A percentile compares a stretch with the other conserved stretches of the same genome.
Evolutionary conservation across 2,329 filamentous ascomycete species (phyloP).

Genomic region (Fusarium palustre): DNA sequence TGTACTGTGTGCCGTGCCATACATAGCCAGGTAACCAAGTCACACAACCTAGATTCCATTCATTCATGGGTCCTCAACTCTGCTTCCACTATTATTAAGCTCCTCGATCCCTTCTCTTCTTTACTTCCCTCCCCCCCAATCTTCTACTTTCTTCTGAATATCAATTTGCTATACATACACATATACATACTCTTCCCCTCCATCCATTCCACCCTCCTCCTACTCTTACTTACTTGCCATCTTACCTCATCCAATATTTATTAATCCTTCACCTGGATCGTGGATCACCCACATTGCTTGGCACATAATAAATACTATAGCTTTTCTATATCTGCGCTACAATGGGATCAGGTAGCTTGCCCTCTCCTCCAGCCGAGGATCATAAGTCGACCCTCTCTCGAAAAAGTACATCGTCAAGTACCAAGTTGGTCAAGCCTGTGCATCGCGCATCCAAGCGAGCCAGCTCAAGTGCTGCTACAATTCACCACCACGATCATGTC

Average conservation of each 20-base stretch:
- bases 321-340: conserved; percentile 32
- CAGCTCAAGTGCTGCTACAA: conserved; percentile 52
- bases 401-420: conserved; percentile 55
- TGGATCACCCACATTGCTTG: conserved; percentile 23
- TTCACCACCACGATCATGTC: conserved; percentile 55
- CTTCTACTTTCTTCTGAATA: conserved; percentile 19
- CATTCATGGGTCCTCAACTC: conserved; percentile 11
- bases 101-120: conserved; percentile 30
- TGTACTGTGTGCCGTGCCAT: neutral
- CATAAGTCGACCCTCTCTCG: conserved; percentile 53
- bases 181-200: conserved; percentile 25
- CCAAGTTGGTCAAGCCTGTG: conserved; percentile 62
- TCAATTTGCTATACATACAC: conserved; percentile 31
- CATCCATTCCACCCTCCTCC: conserved; percentile 30
- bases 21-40: conserved; percentile 9
- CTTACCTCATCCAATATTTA: conserved; percentile 24
- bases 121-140: conserved; percentile 13
- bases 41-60: conserved; percentile 26
- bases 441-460: conserved; percentile 66
- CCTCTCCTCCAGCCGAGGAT: conserved; percentile 66
- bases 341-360: conserved; percentile 63
- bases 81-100: conserved; percentile 47
- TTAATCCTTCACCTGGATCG: conserved; percentile 16
- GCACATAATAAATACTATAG: conserved; percentile 19
- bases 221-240: conserved; percentile 4